Evolutionary conservation across 345 rosid genomes (phyloP).

Genomic region (Boechera divaricarpa): DNA sequence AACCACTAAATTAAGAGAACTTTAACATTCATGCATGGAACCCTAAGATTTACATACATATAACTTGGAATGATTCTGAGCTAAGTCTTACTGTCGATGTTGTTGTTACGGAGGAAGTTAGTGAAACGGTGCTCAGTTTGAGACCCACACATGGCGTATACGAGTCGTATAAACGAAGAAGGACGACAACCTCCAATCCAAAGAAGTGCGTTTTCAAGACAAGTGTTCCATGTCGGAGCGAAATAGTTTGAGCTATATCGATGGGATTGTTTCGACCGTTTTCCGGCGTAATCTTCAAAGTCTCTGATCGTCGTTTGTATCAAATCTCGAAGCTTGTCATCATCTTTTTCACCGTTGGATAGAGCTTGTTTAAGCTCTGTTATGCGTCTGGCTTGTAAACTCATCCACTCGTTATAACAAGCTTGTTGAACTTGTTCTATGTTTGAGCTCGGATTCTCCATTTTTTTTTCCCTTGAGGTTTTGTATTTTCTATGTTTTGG

Average conservation of each 20-base stretch:
- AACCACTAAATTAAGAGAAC: background rate
- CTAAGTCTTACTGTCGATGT: conserved; percentile 26
- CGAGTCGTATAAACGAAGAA: conserved; percentile 47
- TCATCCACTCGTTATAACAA: conserved; percentile 44
- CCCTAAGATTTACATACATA: background rate
- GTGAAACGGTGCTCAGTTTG: conserved; percentile 28
- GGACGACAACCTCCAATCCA: conserved; percentile 62
- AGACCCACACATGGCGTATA: conserved; percentile 49
- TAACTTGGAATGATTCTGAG: background rate
- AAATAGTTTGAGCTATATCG: conserved; percentile 38
- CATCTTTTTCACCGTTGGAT: conserved; percentile 12
- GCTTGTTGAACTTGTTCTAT: conserved; percentile 3
- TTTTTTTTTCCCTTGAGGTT: background rate
- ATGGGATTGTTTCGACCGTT: conserved; percentile 29
- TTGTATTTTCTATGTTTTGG: conserved; percentile 1
- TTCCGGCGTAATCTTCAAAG: conserved; percentile 40
- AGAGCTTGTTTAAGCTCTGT: conserved; percentile 33
- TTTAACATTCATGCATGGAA: background rate
- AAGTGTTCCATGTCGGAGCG: conserved; percentile 52
- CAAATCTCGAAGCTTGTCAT: conserved; percentile 20
- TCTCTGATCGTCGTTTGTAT: conserved; percentile 3
- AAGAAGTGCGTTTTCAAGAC: conserved; percentile 54
- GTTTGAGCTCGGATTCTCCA: conserved; percentile 37
- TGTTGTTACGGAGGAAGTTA: conserved; percentile 23
- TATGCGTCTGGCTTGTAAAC: conserved; percentile 35